Evolutionary conservation across 805 yeast genomes (phyloP).

Genomic region (Ogataea neopini): DNA sequence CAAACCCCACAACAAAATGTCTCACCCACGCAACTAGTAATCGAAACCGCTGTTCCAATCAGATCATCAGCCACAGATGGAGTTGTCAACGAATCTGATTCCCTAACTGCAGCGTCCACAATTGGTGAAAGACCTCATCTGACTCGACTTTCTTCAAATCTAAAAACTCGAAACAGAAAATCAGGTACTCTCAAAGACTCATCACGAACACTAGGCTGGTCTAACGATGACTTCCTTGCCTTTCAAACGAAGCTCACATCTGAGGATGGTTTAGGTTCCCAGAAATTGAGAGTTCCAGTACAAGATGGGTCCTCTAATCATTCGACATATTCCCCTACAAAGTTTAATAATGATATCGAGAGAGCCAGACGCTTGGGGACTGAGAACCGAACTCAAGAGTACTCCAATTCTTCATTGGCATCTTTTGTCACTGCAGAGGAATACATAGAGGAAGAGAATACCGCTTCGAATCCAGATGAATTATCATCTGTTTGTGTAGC

Average conservation of each 20-base stretch:
- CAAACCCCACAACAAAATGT: background rate
- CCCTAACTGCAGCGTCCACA: background rate
- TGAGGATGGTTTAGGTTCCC: background rate
- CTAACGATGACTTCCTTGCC: slow-evolving; percentile 19
- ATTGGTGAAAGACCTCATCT: background rate
- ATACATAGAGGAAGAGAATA: slow-evolving; percentile 1
- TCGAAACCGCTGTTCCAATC: background rate
- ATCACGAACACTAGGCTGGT: slow-evolving; percentile 19
- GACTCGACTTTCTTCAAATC: slow-evolving; percentile 1
- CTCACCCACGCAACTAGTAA: background rate
- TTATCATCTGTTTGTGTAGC: background rate
- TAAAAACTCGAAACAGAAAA: background rate
- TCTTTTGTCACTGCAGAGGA: slow-evolving; percentile 32
- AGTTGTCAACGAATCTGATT: background rate
- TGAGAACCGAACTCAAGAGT: slow-evolving; percentile 2
- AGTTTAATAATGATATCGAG: slow-evolving; percentile 15
- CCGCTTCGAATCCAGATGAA: background rate
- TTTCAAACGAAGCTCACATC: slow-evolving; percentile 16
- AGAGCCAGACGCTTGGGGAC: slow-evolving; percentile 14
- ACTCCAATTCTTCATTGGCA: slow-evolving; percentile 12
- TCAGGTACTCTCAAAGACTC: slow-evolving; percentile 5
- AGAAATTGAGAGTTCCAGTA: background rate
- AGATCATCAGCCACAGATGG: background rate
- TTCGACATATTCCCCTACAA: slow-evolving; percentile 11
- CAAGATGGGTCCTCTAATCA: background rate